These are phyloP conservation scores for Eucalyptus sp. DNA, from an alignment of 345 rosid genomes.

Conservation along the genomic window DNA sequence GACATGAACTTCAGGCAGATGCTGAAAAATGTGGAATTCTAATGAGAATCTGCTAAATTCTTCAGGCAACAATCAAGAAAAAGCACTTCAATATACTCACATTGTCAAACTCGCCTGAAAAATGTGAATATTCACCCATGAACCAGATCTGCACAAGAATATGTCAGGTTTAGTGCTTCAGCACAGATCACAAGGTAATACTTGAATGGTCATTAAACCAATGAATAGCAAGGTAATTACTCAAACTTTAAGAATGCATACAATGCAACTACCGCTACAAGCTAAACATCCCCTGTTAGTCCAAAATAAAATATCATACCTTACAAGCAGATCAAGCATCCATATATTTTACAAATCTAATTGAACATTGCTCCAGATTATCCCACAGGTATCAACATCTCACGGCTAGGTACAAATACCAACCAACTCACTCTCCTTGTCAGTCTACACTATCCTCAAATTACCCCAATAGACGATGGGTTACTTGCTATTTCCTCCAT, in stretches of 20 bases:
- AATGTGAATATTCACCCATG: slow-evolving; percentile 70
- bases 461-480: not conserved
- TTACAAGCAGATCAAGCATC: not conserved
- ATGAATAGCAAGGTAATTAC: not conserved
- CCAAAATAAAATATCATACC: not conserved
- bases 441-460: not conserved
- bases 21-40: not conserved
- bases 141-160: slow-evolving; percentile 48
- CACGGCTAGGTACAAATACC: not conserved
- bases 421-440: not conserved
- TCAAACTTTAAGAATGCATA: not conserved
- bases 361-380: not conserved
- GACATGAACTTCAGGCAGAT: not conserved
- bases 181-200: not conserved
- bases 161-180: not conserved
- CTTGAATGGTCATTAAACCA: not conserved
- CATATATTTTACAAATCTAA: not conserved
- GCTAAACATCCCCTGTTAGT: not conserved
- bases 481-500: not conserved
- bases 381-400: not conserved
- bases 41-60: not conserved
- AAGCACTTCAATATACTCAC: slow-evolving; percentile 20
- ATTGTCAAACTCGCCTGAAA: slow-evolving; percentile 59
- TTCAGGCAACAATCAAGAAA: not conserved
- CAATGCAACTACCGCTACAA: not conserved